Conservation (phyloP, 495 filamentous ascomycete species). For the Extremus antarcticus region DNA sequence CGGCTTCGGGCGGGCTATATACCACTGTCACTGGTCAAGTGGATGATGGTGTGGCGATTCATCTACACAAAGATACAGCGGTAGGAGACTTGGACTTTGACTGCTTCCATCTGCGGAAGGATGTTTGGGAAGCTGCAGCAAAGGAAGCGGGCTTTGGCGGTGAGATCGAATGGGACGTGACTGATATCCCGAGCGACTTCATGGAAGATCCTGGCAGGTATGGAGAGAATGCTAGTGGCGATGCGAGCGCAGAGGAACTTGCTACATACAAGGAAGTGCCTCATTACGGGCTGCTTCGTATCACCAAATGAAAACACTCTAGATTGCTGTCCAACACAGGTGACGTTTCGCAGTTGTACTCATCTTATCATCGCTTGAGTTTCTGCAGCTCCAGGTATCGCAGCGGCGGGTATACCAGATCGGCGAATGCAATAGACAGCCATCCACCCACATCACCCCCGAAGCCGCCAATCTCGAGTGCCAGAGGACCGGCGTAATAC, state of each 20-base stretch:
- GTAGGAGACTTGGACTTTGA: conserved; percentile 18
- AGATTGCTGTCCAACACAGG: too few relatives aligned
- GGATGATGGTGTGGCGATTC: conserved; percentile 14
- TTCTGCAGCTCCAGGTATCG: conserved; percentile 3
- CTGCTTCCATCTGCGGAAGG: conserved; percentile 18
- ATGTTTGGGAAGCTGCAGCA: conserved; percentile 20
- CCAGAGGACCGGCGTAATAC: conserved; percentile 58
- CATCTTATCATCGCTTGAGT: conserved; percentile 1
- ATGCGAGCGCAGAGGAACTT: not conserved
- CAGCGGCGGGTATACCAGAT: conserved; percentile 2
- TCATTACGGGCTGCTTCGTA: conserved; percentile 4
- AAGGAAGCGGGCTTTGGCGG: conserved; percentile 18
- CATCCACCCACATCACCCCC: conserved; percentile 20
- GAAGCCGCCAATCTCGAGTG: conserved; percentile 33
- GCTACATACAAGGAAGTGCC: conserved; percentile 1
- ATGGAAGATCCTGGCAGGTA: conserved; percentile 6
- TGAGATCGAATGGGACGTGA: conserved; percentile 16
- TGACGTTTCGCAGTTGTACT: not conserved
- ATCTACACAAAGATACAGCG: conserved; percentile 6
- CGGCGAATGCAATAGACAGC: conserved; percentile 9
- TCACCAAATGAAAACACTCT: conserved; percentile 5
- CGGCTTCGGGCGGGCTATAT: conserved; percentile 10
- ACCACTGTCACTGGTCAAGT: conserved; percentile 7
- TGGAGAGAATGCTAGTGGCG: conserved; percentile 5
- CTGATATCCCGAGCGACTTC: conserved; percentile 5